phyloP scores from a whole-genome alignment of 2,329 filamentous ascomycete genomes.

The Verticillium zaregamsianum region DNA sequence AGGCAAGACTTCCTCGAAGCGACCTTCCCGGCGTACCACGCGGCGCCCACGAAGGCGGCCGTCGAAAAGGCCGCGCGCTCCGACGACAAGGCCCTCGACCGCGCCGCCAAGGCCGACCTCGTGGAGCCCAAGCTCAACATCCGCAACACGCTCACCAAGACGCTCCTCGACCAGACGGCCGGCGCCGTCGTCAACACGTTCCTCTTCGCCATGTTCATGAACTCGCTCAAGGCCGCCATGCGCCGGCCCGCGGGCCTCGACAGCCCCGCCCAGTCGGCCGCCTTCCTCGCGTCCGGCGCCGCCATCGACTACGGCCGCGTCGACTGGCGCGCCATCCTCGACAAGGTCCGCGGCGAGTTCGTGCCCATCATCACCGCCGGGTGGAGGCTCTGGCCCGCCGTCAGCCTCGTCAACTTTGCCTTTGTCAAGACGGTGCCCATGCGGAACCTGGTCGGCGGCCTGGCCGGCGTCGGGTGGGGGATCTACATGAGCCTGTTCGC shows the following conservation, averaged over 20 bases:
- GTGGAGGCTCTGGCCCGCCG: slow-evolving; percentile 64
- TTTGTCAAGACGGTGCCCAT: slow-evolving; percentile 65
- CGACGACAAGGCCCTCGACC: slow-evolving; percentile 36
- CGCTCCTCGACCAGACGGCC: slow-evolving; percentile 64
- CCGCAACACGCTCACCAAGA: slow-evolving; percentile 63
- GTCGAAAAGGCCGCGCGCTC: slow-evolving; percentile 31
- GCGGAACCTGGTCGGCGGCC: slow-evolving; percentile 65
- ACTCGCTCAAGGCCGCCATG: slow-evolving; percentile 51
- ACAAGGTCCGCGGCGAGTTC: slow-evolving; percentile 50
- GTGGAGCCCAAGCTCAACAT: slow-evolving; percentile 52
- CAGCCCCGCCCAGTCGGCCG: slow-evolving; percentile 27
- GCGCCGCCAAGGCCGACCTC: slow-evolving; percentile 31
- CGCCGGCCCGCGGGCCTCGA: slow-evolving; percentile 23
- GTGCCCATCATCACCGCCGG: slow-evolving; percentile 63
- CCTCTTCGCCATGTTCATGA: slow-evolving; percentile 57
- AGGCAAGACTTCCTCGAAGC: slow-evolving; percentile 75
- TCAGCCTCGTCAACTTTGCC: slow-evolving; percentile 67
- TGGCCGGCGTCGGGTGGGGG: slow-evolving; percentile 70
- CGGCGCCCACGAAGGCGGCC: slow-evolving; percentile 33
- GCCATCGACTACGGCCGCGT: slow-evolving; percentile 42
- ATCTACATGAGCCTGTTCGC: slow-evolving; percentile 68
- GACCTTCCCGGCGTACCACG: slow-evolving; percentile 63
- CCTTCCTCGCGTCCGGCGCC: slow-evolving; percentile 24
- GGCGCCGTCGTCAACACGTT: slow-evolving; percentile 63
- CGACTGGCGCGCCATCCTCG: slow-evolving; percentile 39